Evolutionary conservation across 306 rosid species (phyloP).

Genomic region (Trichosanthes cucumerina): DNA sequence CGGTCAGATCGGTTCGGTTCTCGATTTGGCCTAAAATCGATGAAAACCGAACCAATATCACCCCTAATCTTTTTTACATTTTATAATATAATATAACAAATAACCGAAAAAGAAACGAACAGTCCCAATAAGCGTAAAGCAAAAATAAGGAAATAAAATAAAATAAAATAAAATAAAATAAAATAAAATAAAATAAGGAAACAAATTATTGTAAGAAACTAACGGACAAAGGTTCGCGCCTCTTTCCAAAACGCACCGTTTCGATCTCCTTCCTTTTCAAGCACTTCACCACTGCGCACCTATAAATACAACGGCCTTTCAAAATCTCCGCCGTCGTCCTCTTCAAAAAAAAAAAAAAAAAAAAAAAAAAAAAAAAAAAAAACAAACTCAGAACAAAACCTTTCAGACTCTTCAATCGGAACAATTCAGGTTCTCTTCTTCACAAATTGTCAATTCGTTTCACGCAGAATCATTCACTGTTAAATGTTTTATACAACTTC

Average conservation of each 20-base stretch:
- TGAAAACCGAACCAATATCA: no score
- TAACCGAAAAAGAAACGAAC: neutral
- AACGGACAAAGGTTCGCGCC: neutral
- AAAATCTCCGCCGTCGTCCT: slow-evolving; percentile 6
- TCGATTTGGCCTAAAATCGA: no score
- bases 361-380: no score
- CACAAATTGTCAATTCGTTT: neutral
- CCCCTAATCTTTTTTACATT: no score
- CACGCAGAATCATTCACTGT: neutral
- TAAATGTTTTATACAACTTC: neutral
- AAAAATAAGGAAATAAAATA: neutral
- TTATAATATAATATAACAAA: neutral
- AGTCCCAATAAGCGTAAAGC: neutral
- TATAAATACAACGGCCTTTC: neutral
- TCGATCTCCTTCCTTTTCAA: neutral
- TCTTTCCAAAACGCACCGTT: slow-evolving; percentile 1
- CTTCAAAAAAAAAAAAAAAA: neutral
- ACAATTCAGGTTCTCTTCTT: neutral
- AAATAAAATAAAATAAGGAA: neutral
- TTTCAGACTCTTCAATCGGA: neutral
- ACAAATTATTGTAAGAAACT: neutral
- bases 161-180: neutral
- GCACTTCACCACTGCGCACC: neutral
- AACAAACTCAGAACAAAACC: neutral
- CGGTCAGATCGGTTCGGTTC: no score